Base-by-base conservation (phyloP, 805 yeast genomes). In the Ogataea philodendri region DNA sequence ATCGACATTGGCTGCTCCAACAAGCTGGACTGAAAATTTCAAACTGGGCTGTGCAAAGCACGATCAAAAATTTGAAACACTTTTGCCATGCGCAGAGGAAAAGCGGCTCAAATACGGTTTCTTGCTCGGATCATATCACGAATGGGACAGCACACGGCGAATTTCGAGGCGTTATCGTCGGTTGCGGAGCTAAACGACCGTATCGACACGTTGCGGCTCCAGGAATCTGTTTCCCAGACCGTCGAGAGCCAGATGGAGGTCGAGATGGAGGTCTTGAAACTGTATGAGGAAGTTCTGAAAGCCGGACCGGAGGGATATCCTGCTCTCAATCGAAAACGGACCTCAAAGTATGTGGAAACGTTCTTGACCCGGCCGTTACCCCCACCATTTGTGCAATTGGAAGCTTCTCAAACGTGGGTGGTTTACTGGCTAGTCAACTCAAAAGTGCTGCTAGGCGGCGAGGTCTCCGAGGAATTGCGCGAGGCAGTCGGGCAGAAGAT, bases 351-450 rank as follows among this genome's bases (percentile, higher is more conserved):
- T 50, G 57, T 76, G 9, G 57, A 63, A 14, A 39, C 52, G n/a
- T 62, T 65, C 13, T 59, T 77, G 15, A 47, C 54, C 7, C 53
- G 59, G 8, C 62, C 69, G 11, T 65, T 84, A 17, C 84, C 88
- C 0, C 44, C 61, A 2, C 63, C 57, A 7, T 81, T 72, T 55
- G 54, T 59, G 3, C 70, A 71, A 0, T 65, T 86, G 30, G 97
- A 90, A 59, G 93, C 97, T 0, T 84, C 93, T n/a, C 88, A 82
- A 42, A 79, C 95, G 0, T 93, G 97, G 97, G 63, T 90, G 52
- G 40, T 84, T 1, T 90, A 84, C 55, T 93, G 98, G 98, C 61
- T 81, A 5, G 54, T 74, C 28, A 87, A 86, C 54, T 67, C 80
- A 0, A 48, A 69, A 27, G 47, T 55, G 3, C 36, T 77, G 1